Base-by-base conservation (phyloP, 2,329 filamentous ascomycete species). In the Endocalyx cinctus region DNA sequence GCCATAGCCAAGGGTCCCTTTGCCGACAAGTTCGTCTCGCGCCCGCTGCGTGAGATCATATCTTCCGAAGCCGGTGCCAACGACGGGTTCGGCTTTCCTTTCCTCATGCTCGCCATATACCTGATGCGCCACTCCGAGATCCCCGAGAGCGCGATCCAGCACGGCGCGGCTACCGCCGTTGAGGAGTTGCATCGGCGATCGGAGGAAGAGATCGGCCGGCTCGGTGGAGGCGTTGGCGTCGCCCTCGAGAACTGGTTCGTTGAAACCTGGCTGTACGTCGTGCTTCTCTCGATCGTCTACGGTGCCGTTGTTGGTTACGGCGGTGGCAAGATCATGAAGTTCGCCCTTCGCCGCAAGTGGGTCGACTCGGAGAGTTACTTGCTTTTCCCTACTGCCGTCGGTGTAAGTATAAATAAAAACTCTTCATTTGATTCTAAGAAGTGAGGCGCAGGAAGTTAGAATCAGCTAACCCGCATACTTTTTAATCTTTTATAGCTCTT, bases 1-100 rank as follows among this genome's bases (percentile, higher is more conserved):
- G 73, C 74, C 17, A 67, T 80, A 12, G 77, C 76, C 13, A 80
- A 80, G 49, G 75, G 75, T 0, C 71, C 74, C 0, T 79, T 82
- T 43, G 66, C 77, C 0, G 76, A 81, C 45, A 78, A 77, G 38
- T 80, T 70, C 37, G 75, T 81, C 3, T 62, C 69, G 8, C 66
- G 74, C 2, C 63, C 68, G 4, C 58, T 81, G 4, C 67, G 76
- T 17, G 74, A 80, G 42, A 72, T 80, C 36, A 79, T 81, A 14
- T 79, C 75, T 0, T 67, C 75, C 1, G 77, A 81, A 41, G 75
- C 74, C 4, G 77, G 77, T 6, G 69, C 70, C 3, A 80, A 80
- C 41, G 77, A 81, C 41, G 76, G 77, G 0, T 76, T 81, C 25
- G 76, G 72, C 0, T 80, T 79, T 29, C 76, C 76, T 0, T 79